These are phyloP conservation scores for Neoboletus brunneissimus DNA, from an alignment of 768 basidiomycete genomes.

Conservation along the genomic window DNA sequence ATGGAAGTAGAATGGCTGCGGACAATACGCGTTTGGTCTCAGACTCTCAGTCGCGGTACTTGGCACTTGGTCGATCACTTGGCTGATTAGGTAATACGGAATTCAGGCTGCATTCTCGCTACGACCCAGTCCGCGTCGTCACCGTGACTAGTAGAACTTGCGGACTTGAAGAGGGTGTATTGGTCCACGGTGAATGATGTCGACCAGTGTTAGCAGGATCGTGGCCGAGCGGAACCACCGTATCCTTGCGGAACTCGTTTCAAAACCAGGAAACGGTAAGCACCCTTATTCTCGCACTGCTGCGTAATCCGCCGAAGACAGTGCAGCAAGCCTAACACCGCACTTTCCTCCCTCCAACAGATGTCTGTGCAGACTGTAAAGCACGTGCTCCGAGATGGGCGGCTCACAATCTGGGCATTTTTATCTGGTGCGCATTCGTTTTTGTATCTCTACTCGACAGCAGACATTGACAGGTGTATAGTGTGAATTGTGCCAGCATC, in stretches of 20 bases:
- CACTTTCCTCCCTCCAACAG: slow-evolving; percentile 39
- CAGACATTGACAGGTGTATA: slow-evolving; percentile 30
- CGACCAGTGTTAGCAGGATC: slow-evolving; percentile 49
- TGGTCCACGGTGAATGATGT: slow-evolving; percentile 21
- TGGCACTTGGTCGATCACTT: slow-evolving; percentile 12
- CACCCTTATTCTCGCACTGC: background rate
- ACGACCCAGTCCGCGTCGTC: background rate
- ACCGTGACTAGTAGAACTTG: background rate
- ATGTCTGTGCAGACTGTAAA: slow-evolving; percentile 90
- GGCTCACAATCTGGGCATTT: slow-evolving; percentile 83
- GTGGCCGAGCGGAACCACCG: slow-evolving; percentile 64
- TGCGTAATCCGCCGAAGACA: background rate
- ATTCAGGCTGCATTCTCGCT: background rate
- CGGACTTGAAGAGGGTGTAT: background rate
- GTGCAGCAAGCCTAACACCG: background rate
- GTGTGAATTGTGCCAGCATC: slow-evolving; percentile 84
- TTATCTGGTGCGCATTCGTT: slow-evolving; percentile 62
- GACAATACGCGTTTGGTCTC: background rate
- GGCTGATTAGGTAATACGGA: slow-evolving; percentile 16
- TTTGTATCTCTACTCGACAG: background rate
- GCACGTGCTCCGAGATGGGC: slow-evolving; percentile 87
- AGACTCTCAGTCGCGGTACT: background rate
- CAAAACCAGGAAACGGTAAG: slow-evolving; percentile 79
- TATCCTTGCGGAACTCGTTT: slow-evolving; percentile 62
- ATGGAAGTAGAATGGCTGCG: background rate